phyloP scores from a whole-genome alignment of 2,329 filamentous ascomycete genomes.

The Grosmannia huntii region DNA sequence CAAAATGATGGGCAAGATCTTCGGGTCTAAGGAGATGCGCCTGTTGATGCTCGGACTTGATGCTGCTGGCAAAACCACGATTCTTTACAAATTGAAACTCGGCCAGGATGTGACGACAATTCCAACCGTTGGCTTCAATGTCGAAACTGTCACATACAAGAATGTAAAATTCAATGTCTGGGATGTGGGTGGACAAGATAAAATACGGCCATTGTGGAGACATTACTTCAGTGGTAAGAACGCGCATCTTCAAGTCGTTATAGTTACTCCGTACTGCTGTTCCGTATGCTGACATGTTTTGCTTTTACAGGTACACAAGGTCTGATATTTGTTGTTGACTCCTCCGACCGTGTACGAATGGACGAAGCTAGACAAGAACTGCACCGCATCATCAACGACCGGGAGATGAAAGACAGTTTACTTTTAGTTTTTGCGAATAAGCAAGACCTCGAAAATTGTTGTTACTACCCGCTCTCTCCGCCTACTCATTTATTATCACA shows the following conservation, averaged over 20 bases:
- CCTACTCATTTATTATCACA: not conserved
- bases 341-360: conserved; percentile 79
- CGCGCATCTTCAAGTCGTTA: not conserved
- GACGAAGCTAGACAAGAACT: conserved; percentile 88
- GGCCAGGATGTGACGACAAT: conserved; percentile 98
- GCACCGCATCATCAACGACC: conserved; percentile 93
- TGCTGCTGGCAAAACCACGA: conserved; percentile 97
- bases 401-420: conserved; percentile 93
- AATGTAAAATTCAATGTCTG: conserved; percentile 99
- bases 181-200: conserved; percentile 98
- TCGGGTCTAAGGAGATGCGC: conserved; percentile 98
- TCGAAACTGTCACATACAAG: conserved; percentile 97
- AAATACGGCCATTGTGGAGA: conserved; percentile 93
- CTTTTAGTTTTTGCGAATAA: conserved; percentile 97
- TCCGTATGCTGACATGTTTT: not conserved
- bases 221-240: conserved; percentile 79
- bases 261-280: not conserved
- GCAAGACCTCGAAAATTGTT: conserved; percentile 80
- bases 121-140: conserved; percentile 97
- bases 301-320: conserved; percentile 69
- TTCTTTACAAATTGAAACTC: conserved; percentile 97
- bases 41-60: conserved; percentile 96
- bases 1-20: conserved; percentile 97
- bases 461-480: conserved; percentile 11
- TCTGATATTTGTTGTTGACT: conserved; percentile 97